These are phyloP conservation scores for Crucibulum laeve DNA, from an alignment of 768 basidiomycete species.

Conservation along the genomic window DNA sequence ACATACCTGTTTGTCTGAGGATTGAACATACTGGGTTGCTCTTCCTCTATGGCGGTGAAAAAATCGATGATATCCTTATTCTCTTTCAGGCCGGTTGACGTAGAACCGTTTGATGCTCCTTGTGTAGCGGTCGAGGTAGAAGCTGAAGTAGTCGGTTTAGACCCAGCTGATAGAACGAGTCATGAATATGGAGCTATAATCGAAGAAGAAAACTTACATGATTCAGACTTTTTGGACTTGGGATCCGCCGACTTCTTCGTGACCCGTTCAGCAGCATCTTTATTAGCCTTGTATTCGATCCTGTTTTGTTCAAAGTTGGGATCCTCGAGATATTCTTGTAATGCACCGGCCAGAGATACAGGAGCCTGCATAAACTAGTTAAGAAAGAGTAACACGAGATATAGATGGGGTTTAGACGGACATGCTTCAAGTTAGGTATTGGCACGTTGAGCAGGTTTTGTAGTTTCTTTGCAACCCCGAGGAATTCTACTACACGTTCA, in stretches of 20 bases:
- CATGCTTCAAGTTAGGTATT: slow-evolving; percentile 91
- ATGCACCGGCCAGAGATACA: slow-evolving; percentile 85
- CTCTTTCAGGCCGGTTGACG: slow-evolving; percentile 22
- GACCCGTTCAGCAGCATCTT: slow-evolving; percentile 52
- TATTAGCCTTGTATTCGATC: slow-evolving; percentile 84
- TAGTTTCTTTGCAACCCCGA: slow-evolving; percentile 88
- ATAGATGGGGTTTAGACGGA: slow-evolving; percentile 24
- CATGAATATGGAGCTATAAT: slow-evolving; percentile 1
- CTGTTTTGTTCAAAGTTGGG: slow-evolving; percentile 96
- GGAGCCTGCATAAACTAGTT: slow-evolving; percentile 64
- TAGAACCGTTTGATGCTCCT: slow-evolving; percentile 5
- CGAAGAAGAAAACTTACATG: slow-evolving; percentile 21
- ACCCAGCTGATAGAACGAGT: slow-evolving; percentile 7
- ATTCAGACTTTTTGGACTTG: slow-evolving; percentile 19
- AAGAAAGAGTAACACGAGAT: not conserved
- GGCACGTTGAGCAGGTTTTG: slow-evolving; percentile 92
- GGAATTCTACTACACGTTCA: slow-evolving; percentile 87
- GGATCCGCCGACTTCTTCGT: slow-evolving; percentile 10
- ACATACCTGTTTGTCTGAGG: slow-evolving; percentile 55
- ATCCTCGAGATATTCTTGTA: slow-evolving; percentile 95
- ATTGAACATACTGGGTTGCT: slow-evolving; percentile 70
- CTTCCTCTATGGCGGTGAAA: slow-evolving; percentile 83
- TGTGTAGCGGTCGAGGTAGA: slow-evolving; percentile 11
- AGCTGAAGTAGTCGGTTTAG: slow-evolving; percentile 10
- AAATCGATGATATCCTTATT: slow-evolving; percentile 71